These are phyloP conservation scores for Panaeolus cyanescens DNA, from an alignment of 768 basidiomycete species.

Conservation along the genomic window DNA sequence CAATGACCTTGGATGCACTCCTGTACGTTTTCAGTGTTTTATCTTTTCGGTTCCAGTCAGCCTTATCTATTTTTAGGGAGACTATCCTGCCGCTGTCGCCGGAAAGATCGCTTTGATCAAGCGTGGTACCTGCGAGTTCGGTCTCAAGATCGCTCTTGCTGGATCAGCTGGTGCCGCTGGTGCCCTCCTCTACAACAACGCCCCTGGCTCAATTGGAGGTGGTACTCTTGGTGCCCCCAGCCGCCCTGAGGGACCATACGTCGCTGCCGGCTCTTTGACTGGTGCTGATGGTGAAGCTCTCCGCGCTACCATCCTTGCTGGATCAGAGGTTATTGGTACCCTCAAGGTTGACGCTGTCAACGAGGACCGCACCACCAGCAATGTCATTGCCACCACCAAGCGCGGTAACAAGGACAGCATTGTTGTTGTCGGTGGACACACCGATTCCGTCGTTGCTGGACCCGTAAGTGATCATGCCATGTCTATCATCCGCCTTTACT, in stretches of 20 bases:
- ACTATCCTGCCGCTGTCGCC: constrained; percentile 24
- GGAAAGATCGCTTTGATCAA: constrained; percentile 29
- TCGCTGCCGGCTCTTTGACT: constrained; percentile 25
- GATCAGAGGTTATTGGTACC: constrained; percentile 23
- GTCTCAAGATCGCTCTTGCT: constrained; percentile 26
- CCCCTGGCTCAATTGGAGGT: constrained; percentile 19
- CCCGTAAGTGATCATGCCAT: constrained; percentile 18
- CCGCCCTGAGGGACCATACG: constrained; percentile 25
- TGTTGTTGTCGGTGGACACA: constrained; percentile 28
- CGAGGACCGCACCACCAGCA: constrained; percentile 26
- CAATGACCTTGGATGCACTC: constrained; percentile 25
- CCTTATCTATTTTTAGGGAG: constrained; percentile 10
- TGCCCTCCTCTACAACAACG: constrained; percentile 30
- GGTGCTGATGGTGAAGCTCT: constrained; percentile 24
- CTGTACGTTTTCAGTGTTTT: constrained; percentile 14
- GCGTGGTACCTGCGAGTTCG: constrained; percentile 29
- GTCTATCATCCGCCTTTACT: not conserved
- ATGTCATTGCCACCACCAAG: constrained; percentile 31
- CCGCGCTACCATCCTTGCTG: constrained; percentile 20
- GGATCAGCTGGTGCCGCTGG: constrained; percentile 27
- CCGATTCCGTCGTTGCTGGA: constrained; percentile 33
- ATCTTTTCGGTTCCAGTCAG: not conserved
- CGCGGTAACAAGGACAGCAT: constrained; percentile 28
- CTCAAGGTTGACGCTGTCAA: constrained; percentile 25
- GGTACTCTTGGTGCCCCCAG: constrained; percentile 24